These are phyloP conservation scores for Cucurbitaria berberidis DNA, from an alignment of 2,329 filamentous ascomycete species.

Conservation along the genomic window DNA sequence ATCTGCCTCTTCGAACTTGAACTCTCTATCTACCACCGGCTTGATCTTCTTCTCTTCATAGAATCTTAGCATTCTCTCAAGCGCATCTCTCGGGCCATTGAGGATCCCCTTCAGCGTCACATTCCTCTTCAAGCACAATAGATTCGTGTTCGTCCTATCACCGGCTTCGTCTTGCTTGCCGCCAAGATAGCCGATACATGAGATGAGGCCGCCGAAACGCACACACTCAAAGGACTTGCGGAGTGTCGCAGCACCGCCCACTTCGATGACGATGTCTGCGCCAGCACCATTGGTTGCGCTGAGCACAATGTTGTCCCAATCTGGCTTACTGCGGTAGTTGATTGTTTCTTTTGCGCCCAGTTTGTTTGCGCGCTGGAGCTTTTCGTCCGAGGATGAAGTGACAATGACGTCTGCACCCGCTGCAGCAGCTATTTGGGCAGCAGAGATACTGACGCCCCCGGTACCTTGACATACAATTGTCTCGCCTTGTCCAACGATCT, in stretches of 20 bases:
- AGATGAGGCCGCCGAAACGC: conserved; percentile 51
- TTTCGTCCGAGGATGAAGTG: conserved; percentile 63
- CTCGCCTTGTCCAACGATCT: conserved; percentile 53
- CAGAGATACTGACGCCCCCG: conserved; percentile 52
- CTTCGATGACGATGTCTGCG: conserved; percentile 59
- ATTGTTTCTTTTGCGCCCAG: conserved; percentile 65
- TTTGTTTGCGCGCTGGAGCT: conserved; percentile 59
- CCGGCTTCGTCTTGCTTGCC: conserved; percentile 63
- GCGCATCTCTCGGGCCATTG: conserved; percentile 66
- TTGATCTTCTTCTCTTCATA: conserved; percentile 51
- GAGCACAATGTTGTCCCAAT: conserved; percentile 67
- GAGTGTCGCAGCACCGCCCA: conserved; percentile 58
- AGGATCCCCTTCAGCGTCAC: conserved; percentile 65
- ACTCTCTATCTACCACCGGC: conserved; percentile 51
- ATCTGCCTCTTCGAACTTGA: conserved; percentile 45
- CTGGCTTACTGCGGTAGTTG: conserved; percentile 64
- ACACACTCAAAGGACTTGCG: conserved; percentile 54
- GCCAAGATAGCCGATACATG: conserved; percentile 52
- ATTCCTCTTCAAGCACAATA: conserved; percentile 59
- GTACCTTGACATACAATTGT: conserved; percentile 53
- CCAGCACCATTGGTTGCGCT: conserved; percentile 51
- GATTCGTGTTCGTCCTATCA: conserved; percentile 65
- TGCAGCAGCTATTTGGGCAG: conserved; percentile 50
- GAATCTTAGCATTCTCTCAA: conserved; percentile 53
- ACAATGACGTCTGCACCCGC: conserved; percentile 59